Base-by-base conservation (phyloP, 768 basidiomycete species). In the Boletus tylopilopsis region DNA sequence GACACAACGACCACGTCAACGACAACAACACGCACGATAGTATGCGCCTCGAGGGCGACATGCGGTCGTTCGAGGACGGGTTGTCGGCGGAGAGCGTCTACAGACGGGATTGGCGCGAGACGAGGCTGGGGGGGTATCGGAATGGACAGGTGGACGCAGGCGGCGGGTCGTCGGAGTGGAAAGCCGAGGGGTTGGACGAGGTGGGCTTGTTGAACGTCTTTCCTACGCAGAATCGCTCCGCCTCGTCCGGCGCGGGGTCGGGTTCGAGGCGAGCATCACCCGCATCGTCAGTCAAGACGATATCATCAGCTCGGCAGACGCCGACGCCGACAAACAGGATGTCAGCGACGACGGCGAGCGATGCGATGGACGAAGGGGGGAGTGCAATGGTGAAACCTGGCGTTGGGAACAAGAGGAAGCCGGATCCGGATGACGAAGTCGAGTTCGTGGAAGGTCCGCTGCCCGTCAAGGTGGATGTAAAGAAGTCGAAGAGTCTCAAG, bases 51-150 rank as follows among this genome's bases (percentile, higher is more conserved):
- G 73, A 79, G 50, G 71, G 72, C 12, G 75, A 76, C 45, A 56
- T 82, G 9, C 73, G 78, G n/a, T 69, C 73, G 11, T 85, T 90
- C 52, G 81, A 86, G 60, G 88, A 89, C 54, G 80, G 79, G 0
- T 57, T 85, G 7, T 73, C 75, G 0, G 69, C 75, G 0, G 87
- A 90, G 58, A 82, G 74, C 50, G 55, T 88, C 4, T 88, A 87
- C 63, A 73, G 76, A 49, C 75, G 87, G 23, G 89, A 90, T 63
- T 90, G 87, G 86, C 74, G 86, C 41, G 88, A 90, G 66, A 81
- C 83, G 4, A 74, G 87, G 44, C 60, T 82, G 21, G 58, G 57
- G 8, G 50, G 32, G 29, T 49, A 41, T 16, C 46, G 52, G 2
- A 57, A 66, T 11, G 51, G 56, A 27, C 56, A 54, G 12, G 47